These are phyloP conservation scores for Adiantum capillusveneris DNA, from an alignment of 75 land plant genomes.

Conservation along the genomic window DNA sequence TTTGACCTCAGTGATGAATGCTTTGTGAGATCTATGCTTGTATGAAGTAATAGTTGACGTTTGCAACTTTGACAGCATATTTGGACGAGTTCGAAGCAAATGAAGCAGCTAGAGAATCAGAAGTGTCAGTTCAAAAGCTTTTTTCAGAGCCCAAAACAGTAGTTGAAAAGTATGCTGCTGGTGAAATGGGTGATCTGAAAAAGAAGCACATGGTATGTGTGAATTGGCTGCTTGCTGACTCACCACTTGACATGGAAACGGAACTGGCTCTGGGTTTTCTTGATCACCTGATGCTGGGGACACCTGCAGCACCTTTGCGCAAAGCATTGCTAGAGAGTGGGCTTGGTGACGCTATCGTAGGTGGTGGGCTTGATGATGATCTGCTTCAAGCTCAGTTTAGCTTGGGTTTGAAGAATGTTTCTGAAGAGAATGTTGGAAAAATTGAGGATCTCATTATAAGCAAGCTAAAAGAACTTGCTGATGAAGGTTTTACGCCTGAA, in stretches of 20 bases:
- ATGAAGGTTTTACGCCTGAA: slow-evolving; percentile 81
- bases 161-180: slow-evolving; percentile 86
- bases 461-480: slow-evolving; percentile 73
- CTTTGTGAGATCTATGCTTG: too few species aligned
- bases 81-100: slow-evolving; percentile 78
- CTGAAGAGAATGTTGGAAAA: slow-evolving; percentile 56
- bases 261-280: slow-evolving; percentile 88
- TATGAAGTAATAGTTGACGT: too few species aligned
- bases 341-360: slow-evolving; percentile 86
- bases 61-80: slow-evolving; percentile 50
- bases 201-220: slow-evolving; percentile 94
- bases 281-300: slow-evolving; percentile 93
- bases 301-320: slow-evolving; percentile 94
- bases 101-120: slow-evolving; percentile 63
- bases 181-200: slow-evolving; percentile 66
- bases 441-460: slow-evolving; percentile 74
- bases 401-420: slow-evolving; percentile 86
- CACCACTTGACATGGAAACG: slow-evolving; percentile 84
- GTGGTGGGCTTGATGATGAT: slow-evolving; percentile 93
- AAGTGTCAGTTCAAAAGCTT: slow-evolving; percentile 59
- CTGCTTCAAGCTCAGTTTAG: slow-evolving; percentile 95
- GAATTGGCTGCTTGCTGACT: slow-evolving; percentile 91
- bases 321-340: slow-evolving; percentile 86
- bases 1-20: too few species aligned
- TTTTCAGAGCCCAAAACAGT: slow-evolving; percentile 73